These are phyloP conservation scores for Aphanomyces euteiches DNA, from an alignment of 352 stramenopile species.

Conservation along the genomic window DNA sequence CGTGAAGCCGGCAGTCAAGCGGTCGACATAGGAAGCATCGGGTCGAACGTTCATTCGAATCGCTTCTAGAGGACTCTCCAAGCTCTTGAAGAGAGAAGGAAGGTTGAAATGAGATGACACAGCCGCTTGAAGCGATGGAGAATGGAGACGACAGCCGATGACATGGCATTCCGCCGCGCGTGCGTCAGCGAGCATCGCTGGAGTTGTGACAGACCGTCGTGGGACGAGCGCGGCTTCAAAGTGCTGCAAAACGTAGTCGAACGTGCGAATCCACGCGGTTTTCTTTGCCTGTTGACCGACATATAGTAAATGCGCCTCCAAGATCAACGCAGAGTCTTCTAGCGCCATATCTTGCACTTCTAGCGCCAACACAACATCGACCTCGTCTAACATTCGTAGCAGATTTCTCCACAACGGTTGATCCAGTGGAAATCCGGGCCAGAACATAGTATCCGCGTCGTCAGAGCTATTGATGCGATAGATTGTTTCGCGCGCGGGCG, in stretches of 20 bases:
- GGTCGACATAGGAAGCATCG: conserved; percentile 52
- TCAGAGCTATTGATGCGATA: neutral
- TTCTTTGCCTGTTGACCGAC: neutral
- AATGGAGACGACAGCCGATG: conserved; percentile 25
- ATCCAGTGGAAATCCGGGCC: neutral
- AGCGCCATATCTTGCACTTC: neutral
- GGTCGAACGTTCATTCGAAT: conserved; percentile 67
- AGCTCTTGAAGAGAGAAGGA: conserved; percentile 63
- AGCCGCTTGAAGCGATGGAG: neutral
- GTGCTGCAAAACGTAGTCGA: conserved; percentile 24
- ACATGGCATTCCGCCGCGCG: conserved; percentile 21
- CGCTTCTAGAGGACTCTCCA: conserved; percentile 54
- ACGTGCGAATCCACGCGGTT: conserved; percentile 5
- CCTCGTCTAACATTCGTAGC: neutral
- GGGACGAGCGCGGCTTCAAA: conserved; percentile 15
- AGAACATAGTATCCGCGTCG: neutral
- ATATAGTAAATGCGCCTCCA: neutral
- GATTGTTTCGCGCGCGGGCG: neutral
- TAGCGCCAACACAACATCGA: neutral
- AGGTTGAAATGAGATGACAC: conserved; percentile 31
- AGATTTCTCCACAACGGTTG: conserved; percentile 15
- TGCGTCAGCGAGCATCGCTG: neutral
- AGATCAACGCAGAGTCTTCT: conserved; percentile 1
- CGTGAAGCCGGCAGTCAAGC: conserved; percentile 41
- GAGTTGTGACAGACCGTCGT: neutral